Evolutionary conservation across 2,329 filamentous ascomycete genomes (phyloP).

Genomic region (Xylariaceae sp.): DNA sequence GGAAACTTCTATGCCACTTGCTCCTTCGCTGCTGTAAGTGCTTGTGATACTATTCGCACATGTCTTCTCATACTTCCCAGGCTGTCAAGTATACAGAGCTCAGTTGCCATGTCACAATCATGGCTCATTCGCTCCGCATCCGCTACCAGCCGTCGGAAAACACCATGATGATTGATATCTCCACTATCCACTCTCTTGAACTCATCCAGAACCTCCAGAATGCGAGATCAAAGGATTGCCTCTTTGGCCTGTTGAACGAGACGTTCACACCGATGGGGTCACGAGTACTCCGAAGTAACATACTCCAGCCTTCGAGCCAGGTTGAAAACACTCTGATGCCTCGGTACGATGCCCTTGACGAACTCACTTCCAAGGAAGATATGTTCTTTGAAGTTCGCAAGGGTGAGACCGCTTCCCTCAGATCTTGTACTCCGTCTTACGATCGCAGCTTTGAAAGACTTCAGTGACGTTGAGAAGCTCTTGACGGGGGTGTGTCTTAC

Average conservation of each 20-base stretch:
- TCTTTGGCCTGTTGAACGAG: constrained; percentile 80
- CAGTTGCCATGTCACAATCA: constrained; percentile 60
- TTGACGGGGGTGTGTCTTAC: constrained; percentile 56
- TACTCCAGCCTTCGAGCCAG: constrained; percentile 79
- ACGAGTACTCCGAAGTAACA: constrained; percentile 73
- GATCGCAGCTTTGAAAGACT: constrained; percentile 57
- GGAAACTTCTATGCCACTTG: constrained; percentile 85
- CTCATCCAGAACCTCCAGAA: constrained; percentile 81
- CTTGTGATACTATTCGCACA: background rate
- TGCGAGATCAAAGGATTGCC: constrained; percentile 68
- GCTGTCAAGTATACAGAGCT: constrained; percentile 74
- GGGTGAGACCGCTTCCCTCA: constrained; percentile 35
- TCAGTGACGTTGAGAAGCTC: constrained; percentile 72
- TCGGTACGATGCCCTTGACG: constrained; percentile 76
- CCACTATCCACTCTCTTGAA: constrained; percentile 80
- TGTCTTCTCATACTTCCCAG: constrained; percentile 34
- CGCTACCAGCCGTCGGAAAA: constrained; percentile 83
- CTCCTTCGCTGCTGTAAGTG: constrained; percentile 73
- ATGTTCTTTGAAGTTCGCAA: constrained; percentile 73
- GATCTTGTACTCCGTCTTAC: constrained; percentile 7
- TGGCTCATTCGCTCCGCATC: constrained; percentile 73
- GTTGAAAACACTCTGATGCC: constrained; percentile 56
- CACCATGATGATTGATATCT: constrained; percentile 91
- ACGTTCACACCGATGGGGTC: constrained; percentile 85
- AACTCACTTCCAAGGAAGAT: constrained; percentile 73